phyloP scores from a whole-genome alignment of 108 stramenopile species.

The Nannochloropsis gaditana region DNA sequence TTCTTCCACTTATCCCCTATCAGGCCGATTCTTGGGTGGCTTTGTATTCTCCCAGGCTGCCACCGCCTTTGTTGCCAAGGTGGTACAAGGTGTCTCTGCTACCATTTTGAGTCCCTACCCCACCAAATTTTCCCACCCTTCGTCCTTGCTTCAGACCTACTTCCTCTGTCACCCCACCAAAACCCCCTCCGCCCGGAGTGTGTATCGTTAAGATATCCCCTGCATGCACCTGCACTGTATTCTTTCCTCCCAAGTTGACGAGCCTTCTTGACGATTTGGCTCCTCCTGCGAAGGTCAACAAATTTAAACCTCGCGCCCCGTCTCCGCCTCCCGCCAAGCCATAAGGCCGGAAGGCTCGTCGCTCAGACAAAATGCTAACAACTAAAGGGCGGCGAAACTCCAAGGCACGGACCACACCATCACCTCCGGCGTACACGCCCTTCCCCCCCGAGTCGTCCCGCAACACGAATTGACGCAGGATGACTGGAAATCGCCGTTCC shows the following conservation, averaged over 20 bases:
- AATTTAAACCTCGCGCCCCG: constrained; percentile 63
- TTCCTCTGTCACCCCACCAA: not conserved
- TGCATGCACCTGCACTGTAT: constrained; percentile 65
- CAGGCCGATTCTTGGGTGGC: not conserved
- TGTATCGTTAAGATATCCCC: constrained; percentile 64
- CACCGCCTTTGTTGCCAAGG: not conserved
- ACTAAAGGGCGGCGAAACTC: constrained; percentile 83
- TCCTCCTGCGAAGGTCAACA: not conserved
- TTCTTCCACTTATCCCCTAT: not conserved
- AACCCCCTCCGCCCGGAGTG: constrained; percentile 58
- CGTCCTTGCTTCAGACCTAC: not conserved
- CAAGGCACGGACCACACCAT: constrained; percentile 87
- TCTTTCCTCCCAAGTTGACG: constrained; percentile 85
- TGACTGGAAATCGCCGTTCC: constrained; percentile 83
- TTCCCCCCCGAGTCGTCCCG: constrained; percentile 82
- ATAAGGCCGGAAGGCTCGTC: constrained; percentile 82
- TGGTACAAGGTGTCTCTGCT: not conserved
- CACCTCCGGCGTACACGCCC: constrained; percentile 80
- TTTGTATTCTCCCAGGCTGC: not conserved
- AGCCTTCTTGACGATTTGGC: constrained; percentile 29
- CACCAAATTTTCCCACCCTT: not conserved
- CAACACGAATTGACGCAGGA: constrained; percentile 78
- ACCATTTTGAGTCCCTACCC: not conserved
- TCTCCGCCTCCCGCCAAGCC: constrained; percentile 84
- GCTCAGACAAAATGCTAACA: constrained; percentile 89